Percentiles rank a stretch among this genome's conserved stretches.
phyloP scores from a whole-genome alignment of 2,329 filamentous ascomycete genomes.

The Epichloe sylvatica region DNA sequence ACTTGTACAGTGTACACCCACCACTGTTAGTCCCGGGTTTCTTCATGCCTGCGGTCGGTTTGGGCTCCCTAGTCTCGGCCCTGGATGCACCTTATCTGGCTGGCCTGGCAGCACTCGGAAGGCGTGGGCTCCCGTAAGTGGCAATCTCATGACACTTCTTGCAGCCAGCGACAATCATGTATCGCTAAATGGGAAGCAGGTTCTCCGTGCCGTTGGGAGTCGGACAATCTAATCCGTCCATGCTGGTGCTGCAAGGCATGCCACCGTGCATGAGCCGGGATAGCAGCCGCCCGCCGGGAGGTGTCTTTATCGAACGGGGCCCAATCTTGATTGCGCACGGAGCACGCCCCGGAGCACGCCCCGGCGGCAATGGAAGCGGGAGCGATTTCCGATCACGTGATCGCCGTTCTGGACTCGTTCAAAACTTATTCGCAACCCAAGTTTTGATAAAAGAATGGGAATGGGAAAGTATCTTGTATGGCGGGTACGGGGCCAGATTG shows the following conservation, averaged over 20 bases:
- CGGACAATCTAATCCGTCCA: background rate
- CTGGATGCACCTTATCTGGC: too few species aligned
- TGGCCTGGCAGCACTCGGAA: too few species aligned
- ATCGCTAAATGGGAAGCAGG: too few species aligned
- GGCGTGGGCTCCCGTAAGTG: background rate
- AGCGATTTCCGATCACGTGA: conserved; percentile 1
- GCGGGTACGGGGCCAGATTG: too few species aligned
- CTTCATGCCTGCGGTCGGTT: too few species aligned
- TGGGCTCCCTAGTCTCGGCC: background rate
- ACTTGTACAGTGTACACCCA: too few species aligned
- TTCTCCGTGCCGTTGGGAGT: background rate
- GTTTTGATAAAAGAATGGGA: too few species aligned
- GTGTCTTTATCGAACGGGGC: too few species aligned
- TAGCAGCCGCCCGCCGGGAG: background rate
- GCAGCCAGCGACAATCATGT: background rate
- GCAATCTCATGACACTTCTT: background rate
- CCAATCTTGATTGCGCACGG: too few species aligned
- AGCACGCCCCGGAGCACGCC: too few species aligned
- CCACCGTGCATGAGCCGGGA: background rate
- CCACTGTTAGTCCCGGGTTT: too few species aligned
- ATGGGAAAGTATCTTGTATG: too few species aligned
- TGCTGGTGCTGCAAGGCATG: background rate
- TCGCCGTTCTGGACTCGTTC: background rate
- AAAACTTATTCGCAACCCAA: background rate
- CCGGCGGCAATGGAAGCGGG: background rate